Evolutionary conservation across 495 filamentous ascomycete species (phyloP).

Genomic region (Daldinia concentrica): DNA sequence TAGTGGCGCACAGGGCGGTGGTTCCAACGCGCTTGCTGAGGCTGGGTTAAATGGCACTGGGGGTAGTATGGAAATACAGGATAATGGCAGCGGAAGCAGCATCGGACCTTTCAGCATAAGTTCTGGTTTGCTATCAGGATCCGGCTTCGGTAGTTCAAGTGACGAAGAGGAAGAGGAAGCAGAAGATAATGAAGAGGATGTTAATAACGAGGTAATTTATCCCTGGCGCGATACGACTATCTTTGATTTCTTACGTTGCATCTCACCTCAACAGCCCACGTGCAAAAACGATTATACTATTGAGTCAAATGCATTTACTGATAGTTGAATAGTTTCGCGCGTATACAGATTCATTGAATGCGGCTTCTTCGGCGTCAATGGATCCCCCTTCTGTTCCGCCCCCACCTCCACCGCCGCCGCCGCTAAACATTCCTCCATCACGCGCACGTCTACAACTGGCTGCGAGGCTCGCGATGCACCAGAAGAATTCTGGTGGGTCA

Average conservation of each 20-base stretch:
- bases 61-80: conserved; percentile 71
- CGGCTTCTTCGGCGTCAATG: conserved; percentile 50
- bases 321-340: conserved; percentile 55
- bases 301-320: conserved; percentile 9
- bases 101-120: conserved; percentile 73
- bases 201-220: conserved; percentile 61
- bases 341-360: conserved; percentile 59
- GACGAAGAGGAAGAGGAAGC: conserved; percentile 97
- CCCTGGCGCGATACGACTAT: neutral
- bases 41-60: conserved; percentile 72
- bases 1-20: conserved; percentile 64
- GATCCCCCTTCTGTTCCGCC: conserved; percentile 61
- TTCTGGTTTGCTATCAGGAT: conserved; percentile 73
- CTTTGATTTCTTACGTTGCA: neutral
- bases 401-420: conserved; percentile 67
- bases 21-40: conserved; percentile 76
- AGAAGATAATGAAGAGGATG: conserved; percentile 80
- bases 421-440: conserved; percentile 81
- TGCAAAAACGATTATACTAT: neutral
- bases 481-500: conserved; percentile 64
- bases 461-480: conserved; percentile 80
- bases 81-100: conserved; percentile 69
- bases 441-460: conserved; percentile 88
- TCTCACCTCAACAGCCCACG: neutral
- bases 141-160: conserved; percentile 94